Evolutionary conservation across 768 basidiomycete genomes (phyloP), one percentile per base, ranked within the genome.

Genomic region (Phylloporus sp.): DNA sequence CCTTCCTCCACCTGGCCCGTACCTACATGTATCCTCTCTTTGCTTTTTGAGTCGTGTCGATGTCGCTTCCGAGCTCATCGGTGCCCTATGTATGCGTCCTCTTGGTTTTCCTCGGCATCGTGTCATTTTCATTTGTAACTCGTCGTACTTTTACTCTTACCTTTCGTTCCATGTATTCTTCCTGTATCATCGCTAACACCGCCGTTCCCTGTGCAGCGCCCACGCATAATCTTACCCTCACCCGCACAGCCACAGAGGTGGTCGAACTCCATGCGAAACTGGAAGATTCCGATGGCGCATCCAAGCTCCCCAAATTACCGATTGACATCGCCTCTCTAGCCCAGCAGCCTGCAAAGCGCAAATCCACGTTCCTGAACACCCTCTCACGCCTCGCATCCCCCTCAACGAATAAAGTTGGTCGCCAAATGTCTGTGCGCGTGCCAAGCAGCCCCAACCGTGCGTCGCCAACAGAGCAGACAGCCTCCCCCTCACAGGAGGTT

Each of bases 191-290:
- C 54, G 59, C 69, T 68, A 62, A 72, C 64, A 49, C 61, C 51
- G 57, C 54, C 53, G 61, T 60, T 61, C 50, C 54, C 31, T 60
- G 38, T 60, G 36, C 72, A 91, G 92, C 92, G 20, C 86, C 91
- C 26, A 94, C 88, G 22, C 89, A 93, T 72, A 90, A 91, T 73
- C 77, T 93, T 45, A 95, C 92, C 35, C 82, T 95, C 41, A 88
- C 85, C 8, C 83, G 92, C 53, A 84, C 84, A 50, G 80, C 81
- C 42, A 75, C 77, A 58, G 91, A 94, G 68, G 75, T 94, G 39
- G 74, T 86, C 35, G 89, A 94, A 57, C 78, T 93, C n/a, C 84
- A 93, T 67, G 76, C 77, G 45, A 91, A 90, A 73, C 81, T 95
- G 50, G 81, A 79, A 47, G 86, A 88, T 50, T 66, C 79, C 18